Evolutionary conservation across 148 eudicot genomes (phyloP).

Genomic region (Diospyros kaki): DNA sequence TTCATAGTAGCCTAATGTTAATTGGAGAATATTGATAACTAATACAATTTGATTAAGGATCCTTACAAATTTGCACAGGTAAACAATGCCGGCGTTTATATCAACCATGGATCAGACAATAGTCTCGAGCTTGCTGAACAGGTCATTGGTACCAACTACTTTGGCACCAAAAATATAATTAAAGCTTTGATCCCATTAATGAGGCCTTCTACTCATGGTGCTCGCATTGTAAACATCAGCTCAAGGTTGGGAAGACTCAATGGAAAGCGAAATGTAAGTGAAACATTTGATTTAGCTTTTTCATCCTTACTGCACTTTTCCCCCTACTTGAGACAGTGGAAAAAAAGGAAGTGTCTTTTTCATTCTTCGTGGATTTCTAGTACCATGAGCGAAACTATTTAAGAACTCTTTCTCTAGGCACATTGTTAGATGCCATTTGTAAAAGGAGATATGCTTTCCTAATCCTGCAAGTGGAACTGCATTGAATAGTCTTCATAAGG

Average conservation of each 20-base stretch:
- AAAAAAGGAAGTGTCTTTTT: neutral
- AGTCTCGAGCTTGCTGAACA: constrained; percentile 69
- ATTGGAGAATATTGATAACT: too few relatives aligned
- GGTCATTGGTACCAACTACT: constrained; percentile 75
- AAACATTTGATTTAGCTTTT: neutral
- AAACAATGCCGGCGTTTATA: constrained; percentile 91
- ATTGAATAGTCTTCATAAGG: neutral
- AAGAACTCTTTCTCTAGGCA: neutral
- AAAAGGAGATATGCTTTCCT: neutral
- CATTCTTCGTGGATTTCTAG: neutral
- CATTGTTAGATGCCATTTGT: neutral
- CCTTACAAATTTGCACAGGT: constrained; percentile 41
- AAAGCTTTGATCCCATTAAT: constrained; percentile 84
- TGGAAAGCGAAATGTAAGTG: constrained; percentile 78
- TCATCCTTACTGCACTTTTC: neutral
- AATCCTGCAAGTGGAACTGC: too few relatives aligned
- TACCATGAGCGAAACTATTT: neutral
- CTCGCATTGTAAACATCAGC: constrained; percentile 83
- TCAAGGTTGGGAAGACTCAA: constrained; percentile 85
- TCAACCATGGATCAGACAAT: constrained; percentile 64
- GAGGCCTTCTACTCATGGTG: constrained; percentile 69
- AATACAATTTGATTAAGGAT: constrained; percentile 3
- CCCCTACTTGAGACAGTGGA: neutral
- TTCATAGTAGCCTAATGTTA: too few relatives aligned
- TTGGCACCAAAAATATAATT: constrained; percentile 69